These are phyloP conservation scores for Beta vulgaris DNA, from an alignment of 148 eudicot species.

Conservation along the genomic window DNA sequence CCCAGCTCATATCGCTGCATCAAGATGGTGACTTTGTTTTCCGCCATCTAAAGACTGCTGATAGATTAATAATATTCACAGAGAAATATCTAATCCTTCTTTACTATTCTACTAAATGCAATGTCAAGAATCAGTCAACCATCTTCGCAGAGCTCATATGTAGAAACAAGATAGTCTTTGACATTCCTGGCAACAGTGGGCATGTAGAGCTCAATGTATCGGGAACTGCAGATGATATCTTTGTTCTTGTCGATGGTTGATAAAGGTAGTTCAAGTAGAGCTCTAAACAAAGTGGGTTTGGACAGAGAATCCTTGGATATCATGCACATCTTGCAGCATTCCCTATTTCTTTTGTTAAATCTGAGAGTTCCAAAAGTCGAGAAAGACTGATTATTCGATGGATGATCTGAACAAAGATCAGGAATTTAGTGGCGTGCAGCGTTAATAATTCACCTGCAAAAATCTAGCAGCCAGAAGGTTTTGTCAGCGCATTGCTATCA, in stretches of 20 bases:
- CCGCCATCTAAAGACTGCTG: constrained; percentile 17
- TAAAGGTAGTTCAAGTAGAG: constrained; percentile 33
- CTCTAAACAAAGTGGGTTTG: constrained; percentile 21
- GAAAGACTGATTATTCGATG: neutral
- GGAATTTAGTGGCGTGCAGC: neutral
- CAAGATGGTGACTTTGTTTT: constrained; percentile 32
- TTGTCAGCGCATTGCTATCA: neutral
- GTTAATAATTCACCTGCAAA: constrained; percentile 17
- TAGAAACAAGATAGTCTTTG: constrained; percentile 33
- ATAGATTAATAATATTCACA: neutral
- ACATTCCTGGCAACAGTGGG: constrained; percentile 33
- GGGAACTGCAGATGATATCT: constrained; percentile 4
- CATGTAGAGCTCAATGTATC: constrained; percentile 29
- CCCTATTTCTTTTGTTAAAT: constrained; percentile 40
- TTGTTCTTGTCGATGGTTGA: constrained; percentile 20
- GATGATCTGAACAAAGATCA: neutral
- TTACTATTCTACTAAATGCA: constrained; percentile 4
- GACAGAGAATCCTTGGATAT: constrained; percentile 33
- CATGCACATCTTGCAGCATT: constrained; percentile 84
- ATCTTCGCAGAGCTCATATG: constrained; percentile 61
- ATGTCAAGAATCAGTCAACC: constrained; percentile 42
- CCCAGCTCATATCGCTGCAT: constrained; percentile 45
- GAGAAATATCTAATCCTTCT: constrained; percentile 1
- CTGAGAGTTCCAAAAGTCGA: constrained; percentile 24
- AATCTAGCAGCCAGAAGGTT: neutral